Base-by-base conservation (phyloP, 148 eudicot species). In the Vaccinium vitisidaea region DNA sequence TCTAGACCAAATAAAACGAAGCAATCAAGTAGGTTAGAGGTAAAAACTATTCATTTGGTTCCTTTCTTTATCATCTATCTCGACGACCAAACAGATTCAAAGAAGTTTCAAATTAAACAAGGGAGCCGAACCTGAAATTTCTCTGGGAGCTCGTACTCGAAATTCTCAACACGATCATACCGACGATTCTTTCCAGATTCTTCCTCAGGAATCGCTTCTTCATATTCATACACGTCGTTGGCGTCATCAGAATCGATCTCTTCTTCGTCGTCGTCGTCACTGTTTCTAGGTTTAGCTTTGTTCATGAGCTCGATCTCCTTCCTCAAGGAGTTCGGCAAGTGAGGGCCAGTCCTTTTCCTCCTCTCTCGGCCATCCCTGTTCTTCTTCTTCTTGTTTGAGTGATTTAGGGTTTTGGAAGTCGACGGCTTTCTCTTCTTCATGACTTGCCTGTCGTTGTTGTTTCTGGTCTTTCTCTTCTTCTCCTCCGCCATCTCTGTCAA, bases 121-220 rank as follows among this genome's bases (percentile, higher is more conserved):
- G 49, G 5, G 21, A 43, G 10, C 53, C 59, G 27, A 58, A 94
- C 99, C 98, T 95, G 83, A 58, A 93, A 93, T n/a, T 91, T 82
- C 23, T 94, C 88, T 5, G 98, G 98, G 21, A 96, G 92, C 84
- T 94, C 86, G 74, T 91, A 94, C 88, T 95, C 89, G 25, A 85
- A 89, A 73, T 92, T 93, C 8, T 90, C 95, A 16, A 96, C 98
- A 19, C 85, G 91, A 82, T 95, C 99, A 80, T 82, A 96, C 6
- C 95, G 87, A 2, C 87, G 89, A 83, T 96, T 96, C 87, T 87
- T 95, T 84, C 55, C 84, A 1, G 87, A 89, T 50, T 96, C 98
- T 85, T 96, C 99, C 81, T 93, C 94, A 2, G 99, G 87, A 81
- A 87, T 73, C 61, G 70, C 93, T 86, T 96, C 99, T 69, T 95